Base-by-base conservation (phyloP, 495 filamentous ascomycete genomes). In the Annulohypoxylon bovei region DNA sequence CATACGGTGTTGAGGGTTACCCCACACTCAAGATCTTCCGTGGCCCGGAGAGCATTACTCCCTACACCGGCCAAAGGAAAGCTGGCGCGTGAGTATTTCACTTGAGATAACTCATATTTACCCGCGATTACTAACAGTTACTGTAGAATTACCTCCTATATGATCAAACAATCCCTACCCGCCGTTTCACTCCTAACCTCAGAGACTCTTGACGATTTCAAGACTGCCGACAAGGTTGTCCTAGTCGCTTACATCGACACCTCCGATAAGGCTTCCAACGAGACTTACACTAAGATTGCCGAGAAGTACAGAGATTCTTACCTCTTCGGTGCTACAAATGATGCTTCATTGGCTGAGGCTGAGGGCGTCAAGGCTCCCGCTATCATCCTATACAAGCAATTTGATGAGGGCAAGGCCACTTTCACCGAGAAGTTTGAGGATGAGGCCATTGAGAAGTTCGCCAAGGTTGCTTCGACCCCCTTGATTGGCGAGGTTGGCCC, bases 11-110 rank as follows among this genome's bases (percentile, higher is more conserved):
- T 22, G 93, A 97, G 83, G 95, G 95, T 54, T 99, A 98, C 84
- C 95, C 95, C 25, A 99, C 95, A 58, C 86, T 99, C 71, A 99
- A 98, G 89, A 90, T 99, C 79, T 99, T 98, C 93, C 94, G 95
- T 67, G 95, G 95, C 59, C 82, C 83, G n/a, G 92, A 97, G 2
- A 92, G 90, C 71, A 84, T 89, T 75, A 86, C 88, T 57, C 90
- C 95, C 53, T 99, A 98, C 80, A 86, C 85, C 70, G 95, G 95
- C 75, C 90, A 92, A 80, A 88, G 95, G 78, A 96, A 99, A 86
- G 89, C 94, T 50, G 90, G 89, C 76, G 90, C 93, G 93, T 95
- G 83, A 83, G 93, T 89, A 47, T 9, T 49, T 42, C 37, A 16
- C 16, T 30, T 52, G 0, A 2, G 65, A 42, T n/a, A 42, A 4